These are phyloP conservation scores for Auxenochlorella pyrenoidosa DNA, from an alignment of 139 green algal genomes.

Conservation along the genomic window DNA sequence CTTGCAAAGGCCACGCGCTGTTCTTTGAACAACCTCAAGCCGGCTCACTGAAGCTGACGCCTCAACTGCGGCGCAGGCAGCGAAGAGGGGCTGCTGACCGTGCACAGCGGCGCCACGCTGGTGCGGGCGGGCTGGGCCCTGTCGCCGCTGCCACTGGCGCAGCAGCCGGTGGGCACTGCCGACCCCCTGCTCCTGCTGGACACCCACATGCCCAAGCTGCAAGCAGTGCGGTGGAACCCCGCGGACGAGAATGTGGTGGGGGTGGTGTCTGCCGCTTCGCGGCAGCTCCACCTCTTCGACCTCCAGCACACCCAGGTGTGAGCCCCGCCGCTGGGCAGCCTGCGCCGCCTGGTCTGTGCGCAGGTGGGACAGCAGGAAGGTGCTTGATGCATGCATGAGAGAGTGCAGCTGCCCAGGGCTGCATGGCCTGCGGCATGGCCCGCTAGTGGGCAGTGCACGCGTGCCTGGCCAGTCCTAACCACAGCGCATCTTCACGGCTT, in stretches of 20 bases:
- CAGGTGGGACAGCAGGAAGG: too few relatives aligned
- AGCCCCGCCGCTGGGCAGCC: not conserved
- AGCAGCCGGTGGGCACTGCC: not conserved
- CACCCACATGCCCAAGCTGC: constrained; percentile 31
- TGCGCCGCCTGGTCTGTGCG: too few relatives aligned
- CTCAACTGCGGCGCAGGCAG: not conserved
- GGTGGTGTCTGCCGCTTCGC: constrained; percentile 6
- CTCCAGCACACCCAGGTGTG: constrained; percentile 45
- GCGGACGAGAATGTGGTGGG: constrained; percentile 40
- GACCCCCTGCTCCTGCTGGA: constrained; percentile 36
- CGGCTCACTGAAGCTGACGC: too few relatives aligned
- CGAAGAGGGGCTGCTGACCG: constrained; percentile 28
- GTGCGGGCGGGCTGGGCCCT: not conserved
- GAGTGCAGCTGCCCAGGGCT: not conserved
- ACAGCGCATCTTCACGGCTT: too few relatives aligned
- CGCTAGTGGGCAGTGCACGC: too few relatives aligned
- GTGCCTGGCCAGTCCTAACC: too few relatives aligned
- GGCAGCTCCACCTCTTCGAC: constrained; percentile 45
- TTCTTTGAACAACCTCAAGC: too few relatives aligned
- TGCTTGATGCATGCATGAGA: too few relatives aligned
- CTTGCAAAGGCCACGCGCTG: too few relatives aligned
- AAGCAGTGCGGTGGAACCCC: constrained; percentile 42
- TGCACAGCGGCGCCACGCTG: constrained; percentile 30
- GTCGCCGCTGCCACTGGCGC: not conserved
- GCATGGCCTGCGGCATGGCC: not conserved